phyloP scores from a whole-genome alignment of 495 filamentous ascomycete genomes.

The Physcia stellaris region DNA sequence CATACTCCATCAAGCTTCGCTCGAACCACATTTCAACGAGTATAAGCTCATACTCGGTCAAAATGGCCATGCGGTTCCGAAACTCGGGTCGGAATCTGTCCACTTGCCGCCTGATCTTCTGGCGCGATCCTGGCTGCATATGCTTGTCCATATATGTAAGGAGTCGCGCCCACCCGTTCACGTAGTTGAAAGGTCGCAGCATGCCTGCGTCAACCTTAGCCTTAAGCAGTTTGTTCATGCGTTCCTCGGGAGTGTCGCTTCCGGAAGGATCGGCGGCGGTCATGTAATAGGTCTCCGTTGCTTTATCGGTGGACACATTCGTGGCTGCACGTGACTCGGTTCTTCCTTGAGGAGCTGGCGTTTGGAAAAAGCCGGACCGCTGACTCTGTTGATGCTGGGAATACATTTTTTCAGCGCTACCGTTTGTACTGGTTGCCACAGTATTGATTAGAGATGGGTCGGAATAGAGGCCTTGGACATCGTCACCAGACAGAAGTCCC shows the following conservation, averaged over 20 bases:
- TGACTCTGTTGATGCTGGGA: slow-evolving; percentile 24
- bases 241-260: slow-evolving; percentile 79
- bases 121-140: slow-evolving; percentile 60
- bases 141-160: slow-evolving; percentile 83
- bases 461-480: slow-evolving; percentile 38
- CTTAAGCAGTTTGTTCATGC: slow-evolving; percentile 87
- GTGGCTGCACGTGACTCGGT: slow-evolving; percentile 45
- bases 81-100: slow-evolving; percentile 92
- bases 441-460: slow-evolving; percentile 41
- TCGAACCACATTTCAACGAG: slow-evolving; percentile 99
- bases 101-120: slow-evolving; percentile 80
- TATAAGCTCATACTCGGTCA: slow-evolving; percentile 86
- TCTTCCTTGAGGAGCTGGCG: slow-evolving; percentile 34
- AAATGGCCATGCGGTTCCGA: slow-evolving; percentile 77
- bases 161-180: slow-evolving; percentile 83
- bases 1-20: slow-evolving; percentile 84
- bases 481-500: slow-evolving; percentile 49
- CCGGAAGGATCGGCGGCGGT: slow-evolving; percentile 91
- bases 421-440: slow-evolving; percentile 26
- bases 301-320: slow-evolving; percentile 58
- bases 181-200: slow-evolving; percentile 93
- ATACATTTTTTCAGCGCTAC: slow-evolving; percentile 20
- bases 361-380: slow-evolving; percentile 24
- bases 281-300: slow-evolving; percentile 84
- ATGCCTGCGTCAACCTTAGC: slow-evolving; percentile 93